Percentiles rank a stretch among this genome's conserved stretches.
Conservation (phyloP, 2,329 filamentous ascomycete genomes). For the Ophioceras dolichostomum region DNA sequence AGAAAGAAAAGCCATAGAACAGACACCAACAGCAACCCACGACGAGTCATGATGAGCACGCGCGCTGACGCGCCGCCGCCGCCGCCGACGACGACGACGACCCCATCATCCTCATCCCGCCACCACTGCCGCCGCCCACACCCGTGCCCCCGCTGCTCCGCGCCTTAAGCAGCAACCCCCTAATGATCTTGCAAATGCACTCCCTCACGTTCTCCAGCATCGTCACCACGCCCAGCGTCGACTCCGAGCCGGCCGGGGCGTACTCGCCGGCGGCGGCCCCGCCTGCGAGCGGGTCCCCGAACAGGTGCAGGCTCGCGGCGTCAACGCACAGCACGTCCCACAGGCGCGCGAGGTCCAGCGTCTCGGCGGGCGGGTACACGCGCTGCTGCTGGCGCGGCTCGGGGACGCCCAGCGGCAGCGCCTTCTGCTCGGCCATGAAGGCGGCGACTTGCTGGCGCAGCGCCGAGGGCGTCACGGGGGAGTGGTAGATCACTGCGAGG, state of each 20-base stretch:
- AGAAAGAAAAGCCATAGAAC: no score
- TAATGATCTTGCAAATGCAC: not conserved
- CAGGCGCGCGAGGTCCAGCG: not conserved
- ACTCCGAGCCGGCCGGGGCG: not conserved
- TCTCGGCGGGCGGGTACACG: slow-evolving; percentile 1
- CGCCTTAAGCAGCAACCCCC: not conserved
- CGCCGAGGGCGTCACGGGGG: slow-evolving; percentile 1
- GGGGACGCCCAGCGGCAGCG: not conserved
- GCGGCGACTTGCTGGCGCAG: slow-evolving; percentile 7
- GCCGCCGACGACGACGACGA: not conserved
- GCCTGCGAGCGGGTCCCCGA: not conserved
- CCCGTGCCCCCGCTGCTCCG: not conserved
- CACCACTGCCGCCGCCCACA: not conserved
- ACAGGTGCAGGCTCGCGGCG: not conserved
- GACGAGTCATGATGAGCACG: not conserved
- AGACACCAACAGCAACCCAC: no score
- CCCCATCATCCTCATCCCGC: not conserved
- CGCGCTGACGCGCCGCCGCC: not conserved
- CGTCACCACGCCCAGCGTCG: slow-evolving; percentile 1
- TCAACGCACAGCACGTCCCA: not conserved
- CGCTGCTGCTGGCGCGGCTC: not conserved
- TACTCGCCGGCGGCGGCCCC: not conserved
- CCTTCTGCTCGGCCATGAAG: slow-evolving; percentile 3
- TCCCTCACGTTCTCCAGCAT: slow-evolving; percentile 1
- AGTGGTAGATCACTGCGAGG: slow-evolving; percentile 17